Base-by-base conservation (phyloP, 352 stramenopile species). In the Pythium folliculosum region DNA sequence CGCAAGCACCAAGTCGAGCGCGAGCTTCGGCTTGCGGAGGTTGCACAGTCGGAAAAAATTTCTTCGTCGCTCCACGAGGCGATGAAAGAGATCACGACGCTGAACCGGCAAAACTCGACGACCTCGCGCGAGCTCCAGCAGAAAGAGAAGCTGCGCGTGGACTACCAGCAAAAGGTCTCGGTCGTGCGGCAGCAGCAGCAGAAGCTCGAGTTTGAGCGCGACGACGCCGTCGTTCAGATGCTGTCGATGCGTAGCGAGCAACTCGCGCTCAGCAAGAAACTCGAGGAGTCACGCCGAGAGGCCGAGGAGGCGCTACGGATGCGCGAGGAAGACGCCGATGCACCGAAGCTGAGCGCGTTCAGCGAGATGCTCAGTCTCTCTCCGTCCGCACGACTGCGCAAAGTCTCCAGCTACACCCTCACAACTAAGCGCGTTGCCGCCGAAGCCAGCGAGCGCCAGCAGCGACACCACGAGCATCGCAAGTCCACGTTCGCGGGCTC, bases 271-370 rank as follows among this genome's bases (percentile, higher is more conserved):
- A 32, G 49, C 23, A 65, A 70, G n/a, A 63, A 80, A 32, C 68
- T 93, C 0, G 59, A 79, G 45, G 71, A 84, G 1, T 80, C 68
- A 47, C 71, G 74, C 12, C 69, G 66, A 7, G 83, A 92, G 49
- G 74, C 73, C 0, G 40, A 72, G 1, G 85, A 91, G 45, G 43
- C 69, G 8, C 64, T 94, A 0, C 53, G 65, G 25, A 94, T 94
- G 83, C 76, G 85, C 3, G 85, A 94, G 76, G 85, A 94, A 77
- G 85, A 94, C 30, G 58, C 80, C 0, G 69, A 89, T 47, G 78
- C 78, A 44, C 78, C 70, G 6, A 83, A 78, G 27, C 72, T 69
- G 19, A 78, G 73, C 5, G 45, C 89, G 4, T 90, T 88, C 51
- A 73, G 61, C 25, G 75, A 88, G 40, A 37, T 84, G 23, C 48